These are phyloP conservation scores for Brassica incana DNA, from an alignment of 345 rosid genomes.

Conservation along the genomic window DNA sequence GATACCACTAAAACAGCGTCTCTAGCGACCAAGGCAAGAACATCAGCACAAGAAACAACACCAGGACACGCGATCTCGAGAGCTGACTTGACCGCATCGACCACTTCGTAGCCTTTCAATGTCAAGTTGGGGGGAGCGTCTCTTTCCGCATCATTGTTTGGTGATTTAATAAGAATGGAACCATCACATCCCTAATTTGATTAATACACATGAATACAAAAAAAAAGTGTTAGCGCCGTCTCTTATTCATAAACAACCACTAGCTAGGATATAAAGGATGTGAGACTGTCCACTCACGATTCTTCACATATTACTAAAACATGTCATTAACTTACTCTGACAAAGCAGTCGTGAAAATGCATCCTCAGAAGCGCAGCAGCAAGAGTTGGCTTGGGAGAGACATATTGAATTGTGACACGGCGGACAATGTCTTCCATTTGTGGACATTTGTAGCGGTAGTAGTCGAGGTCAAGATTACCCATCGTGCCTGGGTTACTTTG, in stretches of 20 bases:
- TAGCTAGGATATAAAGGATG: not conserved
- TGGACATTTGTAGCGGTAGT: conserved; percentile 46
- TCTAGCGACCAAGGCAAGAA: conserved; percentile 60
- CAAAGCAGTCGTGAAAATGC: conserved; percentile 60
- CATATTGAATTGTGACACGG: conserved; percentile 23
- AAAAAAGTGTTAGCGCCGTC: not conserved
- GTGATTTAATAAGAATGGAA: conserved; percentile 49
- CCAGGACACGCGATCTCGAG: conserved; percentile 49
- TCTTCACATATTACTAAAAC: not conserved
- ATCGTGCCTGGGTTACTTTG: not conserved
- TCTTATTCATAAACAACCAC: not conserved
- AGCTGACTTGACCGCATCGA: conserved; percentile 46
- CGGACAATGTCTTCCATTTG: conserved; percentile 39
- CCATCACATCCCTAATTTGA: conserved; percentile 57
- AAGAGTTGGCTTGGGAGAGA: conserved; percentile 41
- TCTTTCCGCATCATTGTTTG: conserved; percentile 48
- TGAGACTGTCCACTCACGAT: not conserved
- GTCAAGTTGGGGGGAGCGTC: conserved; percentile 44
- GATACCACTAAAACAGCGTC: conserved; percentile 51
- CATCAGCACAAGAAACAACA: conserved; percentile 70
- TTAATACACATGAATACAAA: not conserved
- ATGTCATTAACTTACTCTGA: conserved; percentile 41
- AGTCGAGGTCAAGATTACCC: conserved; percentile 29
- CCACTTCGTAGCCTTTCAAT: conserved; percentile 50
- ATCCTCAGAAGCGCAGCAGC: conserved; percentile 53